Percentiles rank a stretch among this genome's conserved stretches.
phyloP scores from a whole-genome alignment of 2,329 filamentous ascomycete species.

The Phialemonium atrogriseum region DNA sequence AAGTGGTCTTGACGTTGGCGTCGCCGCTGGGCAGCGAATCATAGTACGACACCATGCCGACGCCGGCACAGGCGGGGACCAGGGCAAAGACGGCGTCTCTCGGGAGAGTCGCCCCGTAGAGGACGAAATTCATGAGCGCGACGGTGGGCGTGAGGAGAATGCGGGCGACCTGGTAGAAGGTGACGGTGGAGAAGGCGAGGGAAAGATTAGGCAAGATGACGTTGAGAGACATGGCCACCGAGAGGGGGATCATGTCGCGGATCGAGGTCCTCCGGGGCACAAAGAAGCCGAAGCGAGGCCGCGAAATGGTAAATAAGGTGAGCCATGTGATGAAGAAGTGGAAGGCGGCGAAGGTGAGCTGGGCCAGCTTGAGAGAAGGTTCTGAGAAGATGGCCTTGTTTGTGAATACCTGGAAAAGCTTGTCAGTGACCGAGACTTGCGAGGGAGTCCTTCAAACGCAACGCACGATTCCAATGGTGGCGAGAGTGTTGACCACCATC shows the following conservation, averaged over 20 bases:
- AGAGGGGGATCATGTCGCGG: conserved; percentile 53
- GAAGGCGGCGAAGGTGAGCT: conserved; percentile 59
- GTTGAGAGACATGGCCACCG: conserved; percentile 59
- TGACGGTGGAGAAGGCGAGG: conserved; percentile 58
- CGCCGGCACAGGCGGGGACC: conserved; percentile 53
- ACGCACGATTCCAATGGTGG: conserved; percentile 54
- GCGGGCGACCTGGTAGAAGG: conserved; percentile 62
- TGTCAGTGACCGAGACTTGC: conserved; percentile 8
- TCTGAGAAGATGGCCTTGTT: conserved; percentile 64
- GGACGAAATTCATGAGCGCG: conserved; percentile 54
- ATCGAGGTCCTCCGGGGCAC: conserved; percentile 45
- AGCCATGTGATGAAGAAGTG: conserved; percentile 60
- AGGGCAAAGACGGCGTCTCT: conserved; percentile 44
- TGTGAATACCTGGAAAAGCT: conserved; percentile 48
- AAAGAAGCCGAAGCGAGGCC: conserved; percentile 51
- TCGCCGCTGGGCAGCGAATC: conserved; percentile 47
- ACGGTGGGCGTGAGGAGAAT: conserved; percentile 60
- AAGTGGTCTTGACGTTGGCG: conserved; percentile 45
- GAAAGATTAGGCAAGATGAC: conserved; percentile 62
- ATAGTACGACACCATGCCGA: conserved; percentile 60
- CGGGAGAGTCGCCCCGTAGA: conserved; percentile 51
- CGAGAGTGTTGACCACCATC: conserved; percentile 54
- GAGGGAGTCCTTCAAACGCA: not conserved
- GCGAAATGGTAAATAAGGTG: conserved; percentile 54
- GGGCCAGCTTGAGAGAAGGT: conserved; percentile 49